A percentile compares a stretch with the other conserved stretches of the same genome.
phyloP scores from a whole-genome alignment of 1,139 yeast species.

The Geotrichum europaeum region DNA sequence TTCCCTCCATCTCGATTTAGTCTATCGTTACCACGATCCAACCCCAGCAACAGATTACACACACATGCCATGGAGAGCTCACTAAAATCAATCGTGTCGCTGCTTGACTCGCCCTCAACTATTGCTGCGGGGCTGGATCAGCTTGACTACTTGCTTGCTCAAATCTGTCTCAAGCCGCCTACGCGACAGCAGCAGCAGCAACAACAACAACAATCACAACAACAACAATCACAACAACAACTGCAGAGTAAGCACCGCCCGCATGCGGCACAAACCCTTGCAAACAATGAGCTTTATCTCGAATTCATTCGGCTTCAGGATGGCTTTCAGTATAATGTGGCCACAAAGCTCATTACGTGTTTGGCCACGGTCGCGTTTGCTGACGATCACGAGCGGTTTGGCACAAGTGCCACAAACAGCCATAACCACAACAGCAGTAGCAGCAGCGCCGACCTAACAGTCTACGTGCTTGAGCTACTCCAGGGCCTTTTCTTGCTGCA shows the following conservation, averaged over 20 bases:
- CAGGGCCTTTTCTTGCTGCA: slow-evolving; percentile 64
- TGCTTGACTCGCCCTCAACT: slow-evolving; percentile 8
- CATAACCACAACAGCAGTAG: not conserved
- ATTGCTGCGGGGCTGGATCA: slow-evolving; percentile 7
- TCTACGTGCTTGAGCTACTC: slow-evolving; percentile 40
- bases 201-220: not conserved
- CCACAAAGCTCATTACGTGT: slow-evolving; percentile 36
- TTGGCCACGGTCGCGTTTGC: slow-evolving; percentile 22
- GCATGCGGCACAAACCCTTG: not conserved
- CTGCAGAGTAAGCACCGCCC: not conserved
- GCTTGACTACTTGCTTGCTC: slow-evolving; percentile 11
- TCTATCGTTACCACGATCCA: no score
- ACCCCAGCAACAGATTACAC: not conserved
- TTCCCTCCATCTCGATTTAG: not conserved
- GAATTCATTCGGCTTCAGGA: slow-evolving; percentile 49
- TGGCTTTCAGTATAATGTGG: slow-evolving; percentile 45
- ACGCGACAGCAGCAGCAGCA: not conserved
- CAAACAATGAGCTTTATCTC: slow-evolving; percentile 1
- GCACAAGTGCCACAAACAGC: slow-evolving; percentile 6
- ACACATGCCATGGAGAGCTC: slow-evolving; percentile 5
- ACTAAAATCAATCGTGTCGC: slow-evolving; percentile 3
- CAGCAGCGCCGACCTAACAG: slow-evolving; percentile 13
- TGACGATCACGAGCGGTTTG: slow-evolving; percentile 16
- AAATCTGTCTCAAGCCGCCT: slow-evolving; percentile 8
- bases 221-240: not conserved